These are phyloP conservation scores for Podospora anserina DNA, from an alignment of 495 filamentous ascomycete species.

Conservation along the genomic window DNA sequence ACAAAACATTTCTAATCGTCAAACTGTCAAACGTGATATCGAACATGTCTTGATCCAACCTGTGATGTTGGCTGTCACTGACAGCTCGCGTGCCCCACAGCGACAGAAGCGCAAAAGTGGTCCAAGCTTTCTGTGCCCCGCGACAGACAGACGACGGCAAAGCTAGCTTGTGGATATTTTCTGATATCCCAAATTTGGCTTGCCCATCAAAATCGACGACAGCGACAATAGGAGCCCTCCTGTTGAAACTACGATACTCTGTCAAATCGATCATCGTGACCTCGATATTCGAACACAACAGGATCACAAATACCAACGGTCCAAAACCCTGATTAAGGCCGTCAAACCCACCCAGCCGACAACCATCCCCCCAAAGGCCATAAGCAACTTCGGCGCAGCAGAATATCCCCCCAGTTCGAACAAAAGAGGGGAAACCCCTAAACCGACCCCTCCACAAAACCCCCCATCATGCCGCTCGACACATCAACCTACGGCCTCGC, in stretches of 20 bases:
- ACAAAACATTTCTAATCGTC: not conserved
- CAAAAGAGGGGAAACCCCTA: not conserved
- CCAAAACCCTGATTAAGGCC: not conserved
- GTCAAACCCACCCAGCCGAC: not conserved
- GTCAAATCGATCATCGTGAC: not conserved
- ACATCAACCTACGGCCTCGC: conserved; percentile 83
- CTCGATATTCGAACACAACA: not conserved
- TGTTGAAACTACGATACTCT: not conserved
- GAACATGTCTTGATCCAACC: not conserved
- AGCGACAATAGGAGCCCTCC: not conserved
- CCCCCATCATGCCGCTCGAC: conserved; percentile 73
- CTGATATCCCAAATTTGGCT: conserved; percentile 6
- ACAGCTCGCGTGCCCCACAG: conserved; percentile 1
- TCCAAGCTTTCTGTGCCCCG: conserved; percentile 20
- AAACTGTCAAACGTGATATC: not conserved
- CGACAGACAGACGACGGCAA: conserved; percentile 5
- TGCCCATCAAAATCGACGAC: not conserved
- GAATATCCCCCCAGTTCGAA: not conserved
- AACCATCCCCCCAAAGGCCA: not conserved
- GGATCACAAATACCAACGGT: not conserved
- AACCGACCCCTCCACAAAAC: not conserved
- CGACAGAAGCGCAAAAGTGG: conserved; percentile 7
- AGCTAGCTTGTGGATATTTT: not conserved
- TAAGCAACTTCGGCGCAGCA: not conserved
- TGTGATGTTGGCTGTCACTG: not conserved